phyloP scores from a whole-genome alignment of 306 rosid genomes.

The Acmispon strigosus region DNA sequence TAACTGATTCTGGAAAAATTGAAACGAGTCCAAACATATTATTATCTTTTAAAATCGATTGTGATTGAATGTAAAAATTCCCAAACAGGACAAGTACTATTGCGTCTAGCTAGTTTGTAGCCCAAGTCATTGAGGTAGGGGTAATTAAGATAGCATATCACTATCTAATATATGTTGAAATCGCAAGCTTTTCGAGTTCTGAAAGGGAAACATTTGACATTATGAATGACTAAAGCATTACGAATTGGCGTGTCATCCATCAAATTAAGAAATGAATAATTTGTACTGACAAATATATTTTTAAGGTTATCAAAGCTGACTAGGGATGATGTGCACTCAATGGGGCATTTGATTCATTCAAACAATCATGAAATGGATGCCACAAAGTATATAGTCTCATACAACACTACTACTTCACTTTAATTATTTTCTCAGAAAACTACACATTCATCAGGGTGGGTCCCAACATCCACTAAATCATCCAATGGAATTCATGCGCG shows the following conservation, averaged over 20 bases:
- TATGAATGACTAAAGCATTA: conserved; percentile 30
- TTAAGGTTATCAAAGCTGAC: background rate
- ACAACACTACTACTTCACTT: background rate
- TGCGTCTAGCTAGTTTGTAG: conserved; percentile 22
- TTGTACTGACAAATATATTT: too few species aligned
- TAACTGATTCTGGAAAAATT: too few species aligned
- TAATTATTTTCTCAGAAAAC: too few species aligned
- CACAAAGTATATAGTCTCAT: background rate
- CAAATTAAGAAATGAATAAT: too few species aligned
- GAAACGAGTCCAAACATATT: too few species aligned
- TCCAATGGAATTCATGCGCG: conserved; percentile 33
- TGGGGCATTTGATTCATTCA: conserved; percentile 24
- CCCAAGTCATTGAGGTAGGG: conserved; percentile 19
- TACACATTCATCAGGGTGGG: background rate
- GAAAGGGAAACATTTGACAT: background rate
- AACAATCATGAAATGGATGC: conserved; percentile 25
- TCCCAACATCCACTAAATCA: conserved; percentile 39
- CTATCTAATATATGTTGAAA: background rate
- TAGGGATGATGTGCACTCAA: conserved; percentile 24
- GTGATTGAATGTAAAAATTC: too few species aligned
- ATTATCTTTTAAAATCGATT: too few species aligned
- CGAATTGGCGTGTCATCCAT: background rate
- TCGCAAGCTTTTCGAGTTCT: background rate
- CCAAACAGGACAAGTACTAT: background rate
- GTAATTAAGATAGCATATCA: background rate